Evolutionary conservation across 2,329 filamentous ascomycete species (phyloP).

Genomic region (Pseudogymnoascus sp.): DNA sequence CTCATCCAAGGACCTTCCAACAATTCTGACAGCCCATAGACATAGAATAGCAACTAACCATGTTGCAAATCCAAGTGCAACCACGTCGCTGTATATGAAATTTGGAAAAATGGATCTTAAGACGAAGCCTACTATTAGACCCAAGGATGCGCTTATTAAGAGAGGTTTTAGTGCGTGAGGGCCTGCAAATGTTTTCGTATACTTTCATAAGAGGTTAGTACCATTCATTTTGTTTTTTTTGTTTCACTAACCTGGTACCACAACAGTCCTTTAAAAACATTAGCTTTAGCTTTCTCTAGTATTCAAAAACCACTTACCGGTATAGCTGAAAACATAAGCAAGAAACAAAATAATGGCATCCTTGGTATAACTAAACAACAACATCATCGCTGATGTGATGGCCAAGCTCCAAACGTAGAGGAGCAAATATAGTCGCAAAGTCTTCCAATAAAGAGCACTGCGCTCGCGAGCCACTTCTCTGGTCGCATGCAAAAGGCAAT

Average conservation of each 20-base stretch:
- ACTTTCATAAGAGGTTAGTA: constrained; percentile 20
- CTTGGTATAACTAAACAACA: constrained; percentile 40
- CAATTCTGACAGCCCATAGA: constrained; percentile 42
- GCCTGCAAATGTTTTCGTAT: constrained; percentile 46
- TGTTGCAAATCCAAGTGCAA: constrained; percentile 42
- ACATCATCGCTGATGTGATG: constrained; percentile 44
- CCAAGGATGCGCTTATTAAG: constrained; percentile 39
- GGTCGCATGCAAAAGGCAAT: constrained; percentile 35
- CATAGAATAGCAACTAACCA: constrained; percentile 49
- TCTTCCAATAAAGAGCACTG: constrained; percentile 44
- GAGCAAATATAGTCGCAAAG: constrained; percentile 42
- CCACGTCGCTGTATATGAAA: constrained; percentile 41
- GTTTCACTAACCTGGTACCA: constrained; percentile 38
- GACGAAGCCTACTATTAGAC: constrained; percentile 41
- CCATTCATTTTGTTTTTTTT: background rate
- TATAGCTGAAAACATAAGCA: too few species aligned
- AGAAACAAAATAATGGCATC: constrained; percentile 30
- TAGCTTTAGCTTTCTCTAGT: constrained; percentile 15
- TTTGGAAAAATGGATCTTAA: constrained; percentile 34
- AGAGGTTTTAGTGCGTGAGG: constrained; percentile 44
- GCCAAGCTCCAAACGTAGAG: constrained; percentile 48
- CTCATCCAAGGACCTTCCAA: constrained; percentile 38
- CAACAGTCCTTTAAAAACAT: constrained; percentile 46
- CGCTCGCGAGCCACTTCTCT: constrained; percentile 18
- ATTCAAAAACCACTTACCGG: too few species aligned